These are phyloP conservation scores for Phanerodontia chrysosporium DNA, from an alignment of 768 basidiomycete species.

Conservation along the genomic window DNA sequence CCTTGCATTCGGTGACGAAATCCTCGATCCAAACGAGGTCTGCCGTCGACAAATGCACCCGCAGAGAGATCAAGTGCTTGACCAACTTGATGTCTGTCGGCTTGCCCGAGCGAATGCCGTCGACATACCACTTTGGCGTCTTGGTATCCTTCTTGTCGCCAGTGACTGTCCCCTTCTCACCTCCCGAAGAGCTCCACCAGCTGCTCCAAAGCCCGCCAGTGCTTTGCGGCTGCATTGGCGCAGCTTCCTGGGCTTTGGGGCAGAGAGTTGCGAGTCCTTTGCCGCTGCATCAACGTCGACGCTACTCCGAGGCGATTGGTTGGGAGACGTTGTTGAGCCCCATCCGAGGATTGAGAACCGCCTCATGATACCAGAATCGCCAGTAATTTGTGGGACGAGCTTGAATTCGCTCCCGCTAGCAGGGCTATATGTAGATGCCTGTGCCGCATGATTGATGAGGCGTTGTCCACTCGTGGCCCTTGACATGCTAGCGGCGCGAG, in stretches of 20 bases:
- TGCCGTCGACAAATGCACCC: slow-evolving; percentile 83
- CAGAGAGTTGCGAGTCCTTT: neutral
- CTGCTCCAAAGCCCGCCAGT: slow-evolving; percentile 75
- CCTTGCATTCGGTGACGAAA: slow-evolving; percentile 64
- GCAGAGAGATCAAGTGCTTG: slow-evolving; percentile 76
- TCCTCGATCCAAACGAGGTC: slow-evolving; percentile 73
- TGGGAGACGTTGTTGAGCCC: slow-evolving; percentile 47
- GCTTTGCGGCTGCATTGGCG: slow-evolving; percentile 52
- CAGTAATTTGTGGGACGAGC: slow-evolving; percentile 72
- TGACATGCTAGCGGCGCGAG: slow-evolving; percentile 28
- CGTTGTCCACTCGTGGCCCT: slow-evolving; percentile 27
- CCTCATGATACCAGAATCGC: slow-evolving; percentile 61
- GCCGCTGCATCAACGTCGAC: slow-evolving; percentile 31
- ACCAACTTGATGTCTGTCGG: slow-evolving; percentile 55
- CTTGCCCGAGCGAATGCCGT: slow-evolving; percentile 52
- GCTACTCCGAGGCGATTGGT: slow-evolving; percentile 32
- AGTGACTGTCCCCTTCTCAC: slow-evolving; percentile 33
- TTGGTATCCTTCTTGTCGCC: slow-evolving; percentile 34
- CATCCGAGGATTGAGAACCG: slow-evolving; percentile 56
- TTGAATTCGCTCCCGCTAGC: slow-evolving; percentile 58
- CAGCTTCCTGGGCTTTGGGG: slow-evolving; percentile 8
- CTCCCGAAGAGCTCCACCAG: slow-evolving; percentile 74
- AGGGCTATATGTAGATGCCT: slow-evolving; percentile 53
- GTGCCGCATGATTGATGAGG: slow-evolving; percentile 20
- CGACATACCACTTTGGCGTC: slow-evolving; percentile 60